Evolutionary conservation across 2,329 filamentous ascomycete genomes (phyloP).

Genomic region (Ophidiomyces ophidiicola): DNA sequence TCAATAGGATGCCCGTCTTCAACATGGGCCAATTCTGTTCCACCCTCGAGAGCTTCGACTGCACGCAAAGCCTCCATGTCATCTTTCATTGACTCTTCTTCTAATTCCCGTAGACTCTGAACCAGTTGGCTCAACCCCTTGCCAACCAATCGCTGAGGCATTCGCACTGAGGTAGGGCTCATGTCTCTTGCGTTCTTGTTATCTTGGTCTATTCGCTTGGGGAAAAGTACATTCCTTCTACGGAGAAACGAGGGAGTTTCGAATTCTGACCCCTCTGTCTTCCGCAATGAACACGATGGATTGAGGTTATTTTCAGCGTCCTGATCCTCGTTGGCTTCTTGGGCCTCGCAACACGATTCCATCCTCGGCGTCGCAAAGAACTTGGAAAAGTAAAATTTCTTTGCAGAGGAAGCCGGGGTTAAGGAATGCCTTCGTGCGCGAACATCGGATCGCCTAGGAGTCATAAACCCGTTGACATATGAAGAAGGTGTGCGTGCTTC

Average conservation of each 20-base stretch:
- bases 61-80: constrained; percentile 35
- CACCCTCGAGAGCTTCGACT: constrained; percentile 29
- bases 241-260: constrained; percentile 32
- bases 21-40: constrained; percentile 16
- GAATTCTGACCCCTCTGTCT: constrained; percentile 16
- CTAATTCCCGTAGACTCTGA: constrained; percentile 30
- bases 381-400: constrained; percentile 34
- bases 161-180: constrained; percentile 30
- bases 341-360: too few relatives aligned
- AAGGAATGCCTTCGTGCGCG: constrained; percentile 15
- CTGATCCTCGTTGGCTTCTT: constrained; percentile 17
- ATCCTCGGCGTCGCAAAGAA: constrained; percentile 37
- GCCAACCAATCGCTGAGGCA: constrained; percentile 28
- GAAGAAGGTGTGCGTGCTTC: constrained; percentile 29
- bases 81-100: constrained; percentile 32
- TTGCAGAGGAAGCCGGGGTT: constrained; percentile 34
- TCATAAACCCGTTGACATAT: constrained; percentile 8
- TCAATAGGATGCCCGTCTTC: constrained; percentile 27
- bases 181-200: constrained; percentile 14
- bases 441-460: constrained; percentile 1
- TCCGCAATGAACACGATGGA: neutral
- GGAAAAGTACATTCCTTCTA: constrained; percentile 25
- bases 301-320: neutral
- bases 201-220: constrained; percentile 15
- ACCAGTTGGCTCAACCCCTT: constrained; percentile 31